Evolutionary conservation across 2,329 filamentous ascomycete species (phyloP).

Genomic region (Alternaria hordeiaustralica): DNA sequence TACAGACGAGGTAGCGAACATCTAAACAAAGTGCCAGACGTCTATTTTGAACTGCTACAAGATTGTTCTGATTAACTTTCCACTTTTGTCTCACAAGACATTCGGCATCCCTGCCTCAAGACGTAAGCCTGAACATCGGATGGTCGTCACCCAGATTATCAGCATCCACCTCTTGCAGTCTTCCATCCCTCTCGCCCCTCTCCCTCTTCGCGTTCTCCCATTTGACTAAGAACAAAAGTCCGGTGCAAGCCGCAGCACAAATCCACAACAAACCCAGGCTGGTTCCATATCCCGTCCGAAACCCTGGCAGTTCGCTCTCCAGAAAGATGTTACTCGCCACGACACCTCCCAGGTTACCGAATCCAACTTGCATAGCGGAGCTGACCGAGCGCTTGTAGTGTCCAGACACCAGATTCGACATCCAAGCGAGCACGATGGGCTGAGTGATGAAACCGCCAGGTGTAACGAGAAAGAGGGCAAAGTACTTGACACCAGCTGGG

Average conservation of each 20-base stretch:
- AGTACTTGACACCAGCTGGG: slow-evolving; percentile 58
- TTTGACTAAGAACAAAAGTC: slow-evolving; percentile 51
- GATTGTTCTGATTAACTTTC: accelerated
- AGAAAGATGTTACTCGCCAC: slow-evolving; percentile 60
- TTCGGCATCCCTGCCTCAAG: background rate
- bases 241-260: slow-evolving; percentile 52
- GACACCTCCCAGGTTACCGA: slow-evolving; percentile 60
- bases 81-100: background rate
- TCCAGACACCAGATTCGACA: slow-evolving; percentile 63
- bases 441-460: slow-evolving; percentile 62
- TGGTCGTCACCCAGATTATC: slow-evolving; percentile 62
- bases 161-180: slow-evolving; percentile 51
- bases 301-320: slow-evolving; percentile 53
- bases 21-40: background rate
- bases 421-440: slow-evolving; percentile 63
- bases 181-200: slow-evolving; percentile 54
- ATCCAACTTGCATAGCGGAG: slow-evolving; percentile 55
- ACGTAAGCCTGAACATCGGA: slow-evolving; percentile 56
- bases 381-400: slow-evolving; percentile 64
- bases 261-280: slow-evolving; percentile 59
- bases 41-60: background rate
- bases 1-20: background rate
- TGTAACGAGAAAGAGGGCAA: slow-evolving; percentile 62
- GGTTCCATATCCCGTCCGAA: slow-evolving; percentile 58
- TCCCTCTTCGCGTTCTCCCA: slow-evolving; percentile 58